A percentile compares a stretch with the other conserved stretches of the same genome.
phyloP scores from a whole-genome alignment of 495 filamentous ascomycete species.

The Apiosordaria backusii region DNA sequence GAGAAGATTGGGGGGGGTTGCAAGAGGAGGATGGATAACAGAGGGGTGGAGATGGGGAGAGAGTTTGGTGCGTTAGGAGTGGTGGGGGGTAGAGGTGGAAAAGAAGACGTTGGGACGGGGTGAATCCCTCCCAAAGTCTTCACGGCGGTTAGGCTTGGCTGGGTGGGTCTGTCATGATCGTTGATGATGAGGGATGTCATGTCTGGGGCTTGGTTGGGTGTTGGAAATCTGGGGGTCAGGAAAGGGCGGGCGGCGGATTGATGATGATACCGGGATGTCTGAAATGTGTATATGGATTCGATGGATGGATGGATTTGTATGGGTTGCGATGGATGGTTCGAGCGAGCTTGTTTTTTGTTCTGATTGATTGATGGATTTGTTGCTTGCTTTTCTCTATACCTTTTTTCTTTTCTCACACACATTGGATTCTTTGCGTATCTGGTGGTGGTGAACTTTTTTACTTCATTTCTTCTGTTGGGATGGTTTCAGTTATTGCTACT shows the following conservation, averaged over 20 bases:
- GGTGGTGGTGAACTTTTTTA: background rate
- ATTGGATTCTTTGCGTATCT: too few species aligned
- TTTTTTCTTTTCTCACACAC: background rate
- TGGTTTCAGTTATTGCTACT: background rate
- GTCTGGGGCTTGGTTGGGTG: background rate
- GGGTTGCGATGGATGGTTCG: background rate
- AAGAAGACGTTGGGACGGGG: background rate
- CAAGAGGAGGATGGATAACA: background rate
- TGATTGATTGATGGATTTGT: background rate
- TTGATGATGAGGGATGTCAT: background rate
- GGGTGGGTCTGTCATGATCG: background rate
- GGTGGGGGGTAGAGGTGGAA: background rate
- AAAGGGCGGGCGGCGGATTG: background rate
- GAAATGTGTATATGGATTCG: background rate
- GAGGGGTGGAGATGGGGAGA: background rate
- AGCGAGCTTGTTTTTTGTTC: background rate
- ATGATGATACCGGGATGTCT: background rate
- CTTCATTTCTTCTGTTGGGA: background rate
- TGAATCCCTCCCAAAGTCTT: background rate
- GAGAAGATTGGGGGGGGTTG: constrained; percentile 14
- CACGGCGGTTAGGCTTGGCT: background rate
- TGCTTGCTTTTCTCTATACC: background rate
- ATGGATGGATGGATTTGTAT: background rate
- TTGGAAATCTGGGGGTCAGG: background rate
- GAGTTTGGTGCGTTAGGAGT: background rate